Base-by-base conservation (phyloP, 192 early-diverging fungal species). In the Podila horticola region DNA sequence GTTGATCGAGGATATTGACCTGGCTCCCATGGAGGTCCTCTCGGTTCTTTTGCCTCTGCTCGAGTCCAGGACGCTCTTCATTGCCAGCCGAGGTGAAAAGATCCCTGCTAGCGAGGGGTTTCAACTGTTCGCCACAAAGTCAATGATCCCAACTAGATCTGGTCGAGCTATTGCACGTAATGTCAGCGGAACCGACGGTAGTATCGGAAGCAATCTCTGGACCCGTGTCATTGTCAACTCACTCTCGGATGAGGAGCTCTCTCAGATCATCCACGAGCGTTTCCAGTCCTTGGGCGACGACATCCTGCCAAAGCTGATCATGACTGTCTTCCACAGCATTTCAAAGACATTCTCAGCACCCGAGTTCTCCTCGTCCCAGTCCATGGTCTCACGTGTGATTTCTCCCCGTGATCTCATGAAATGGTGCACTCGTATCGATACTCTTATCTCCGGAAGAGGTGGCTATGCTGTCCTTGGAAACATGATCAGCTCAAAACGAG, bases 1-100 rank as follows among this genome's bases (percentile, higher is more conserved):
- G 58, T 84, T 99, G 58, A 91, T 99, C 74, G 98, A 99, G 84
- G 97, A 99, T 86, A 93, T 99, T 68, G 96, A 99, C 76, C 84
- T 96, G 30, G 98, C 98, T 1, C 94, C 98, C n/a, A 69, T 91
- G 15, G 98, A 99, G 70, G 97, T 99, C 26, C 82, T 99, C 58
- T 93, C 95, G 20, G 91, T 97, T 11, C 87, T 99, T 55, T 74
- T 97, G n/a, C 96, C 98, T 5, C 85, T 99, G 26, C 87, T 99
- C 8, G 96, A 99, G 85, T 93, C 92, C 19, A 84, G 95, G 10
- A 89, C 89, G n/a, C 86, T 99, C 48, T 96, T 97, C 79, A 95
- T 98, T 48, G 88, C 97, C 12, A 93, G 91, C 50, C 89, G 97
- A 57, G 97, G 97, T 51, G 95, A 98, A 84, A 89, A 90, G 64